These are phyloP conservation scores for Ormosia semicastrata DNA, from an alignment of 306 rosid species.

Conservation along the genomic window DNA sequence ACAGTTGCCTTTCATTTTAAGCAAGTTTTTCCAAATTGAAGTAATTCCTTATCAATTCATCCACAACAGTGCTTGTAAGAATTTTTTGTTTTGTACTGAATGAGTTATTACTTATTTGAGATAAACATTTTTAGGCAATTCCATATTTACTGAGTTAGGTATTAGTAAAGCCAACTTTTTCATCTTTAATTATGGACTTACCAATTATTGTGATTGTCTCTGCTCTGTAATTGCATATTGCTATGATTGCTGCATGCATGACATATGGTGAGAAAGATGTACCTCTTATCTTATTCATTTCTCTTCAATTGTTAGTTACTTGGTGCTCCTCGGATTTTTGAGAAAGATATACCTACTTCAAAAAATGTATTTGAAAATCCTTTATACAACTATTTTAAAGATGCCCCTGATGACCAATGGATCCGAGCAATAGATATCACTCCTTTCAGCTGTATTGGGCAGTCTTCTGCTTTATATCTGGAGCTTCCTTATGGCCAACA, in stretches of 20 bases:
- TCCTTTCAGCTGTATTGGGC: constrained; percentile 51
- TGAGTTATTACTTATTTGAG: neutral
- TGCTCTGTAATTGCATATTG: neutral
- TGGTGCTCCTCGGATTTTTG: constrained; percentile 65
- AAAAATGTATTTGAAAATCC: constrained; percentile 37
- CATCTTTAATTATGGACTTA: neutral
- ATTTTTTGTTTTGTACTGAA: neutral
- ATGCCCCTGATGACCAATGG: constrained; percentile 58
- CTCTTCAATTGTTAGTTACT: constrained; percentile 38
- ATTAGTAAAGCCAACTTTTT: neutral
- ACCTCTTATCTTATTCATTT: neutral
- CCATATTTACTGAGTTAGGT: neutral
- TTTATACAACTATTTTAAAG: constrained; percentile 30
- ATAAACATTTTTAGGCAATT: neutral
- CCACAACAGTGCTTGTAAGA: neutral
- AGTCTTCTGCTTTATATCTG: constrained; percentile 62
- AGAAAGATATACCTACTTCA: constrained; percentile 37
- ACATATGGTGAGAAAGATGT: neutral
- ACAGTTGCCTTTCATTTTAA: neutral
- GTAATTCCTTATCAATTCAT: neutral
- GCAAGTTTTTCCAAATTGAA: neutral
- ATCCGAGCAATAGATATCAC: constrained; percentile 68
- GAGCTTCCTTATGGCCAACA: constrained; percentile 47
- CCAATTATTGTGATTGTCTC: neutral
- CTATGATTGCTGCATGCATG: neutral